Conservation (phyloP, 2,329 filamentous ascomycete genomes). For the Phialemonium atrogriseum region DNA sequence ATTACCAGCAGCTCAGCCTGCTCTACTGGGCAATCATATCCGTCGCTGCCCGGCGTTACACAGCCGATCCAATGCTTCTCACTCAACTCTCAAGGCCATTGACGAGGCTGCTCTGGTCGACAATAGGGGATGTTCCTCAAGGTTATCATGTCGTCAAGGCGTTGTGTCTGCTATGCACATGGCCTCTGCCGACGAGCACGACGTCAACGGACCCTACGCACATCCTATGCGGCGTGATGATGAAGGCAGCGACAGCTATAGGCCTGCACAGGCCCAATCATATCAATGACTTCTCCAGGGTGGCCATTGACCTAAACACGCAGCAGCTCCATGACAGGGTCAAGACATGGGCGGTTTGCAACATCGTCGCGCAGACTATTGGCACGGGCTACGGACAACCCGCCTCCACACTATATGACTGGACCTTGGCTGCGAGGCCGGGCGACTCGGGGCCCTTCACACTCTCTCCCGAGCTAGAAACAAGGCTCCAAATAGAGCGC, state of each 20-base stretch:
- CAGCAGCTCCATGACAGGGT: constrained; percentile 74
- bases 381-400: constrained; percentile 81
- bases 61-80: constrained; percentile 54
- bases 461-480: constrained; percentile 54
- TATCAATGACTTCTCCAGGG: constrained; percentile 74
- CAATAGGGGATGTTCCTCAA: constrained; percentile 67
- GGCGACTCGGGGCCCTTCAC: constrained; percentile 52
- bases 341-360: constrained; percentile 77
- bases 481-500: constrained; percentile 61
- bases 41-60: constrained; percentile 65
- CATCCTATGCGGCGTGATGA: constrained; percentile 75
- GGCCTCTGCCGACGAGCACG: constrained; percentile 75
- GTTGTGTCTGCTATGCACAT: constrained; percentile 69
- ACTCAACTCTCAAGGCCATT: constrained; percentile 60
- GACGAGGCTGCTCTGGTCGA: constrained; percentile 67
- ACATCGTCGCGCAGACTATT: constrained; percentile 72
- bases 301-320: constrained; percentile 65
- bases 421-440: constrained; percentile 55
- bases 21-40: constrained; percentile 81
- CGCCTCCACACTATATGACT: constrained; percentile 69
- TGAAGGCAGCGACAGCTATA: constrained; percentile 79
- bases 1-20: constrained; percentile 68
- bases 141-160: constrained; percentile 77
- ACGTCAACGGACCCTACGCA: constrained; percentile 75
- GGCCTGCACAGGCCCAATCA: constrained; percentile 74